These are phyloP conservation scores for Curvularia eragrostidis DNA, from an alignment of 2,329 filamentous ascomycete genomes.

Conservation along the genomic window DNA sequence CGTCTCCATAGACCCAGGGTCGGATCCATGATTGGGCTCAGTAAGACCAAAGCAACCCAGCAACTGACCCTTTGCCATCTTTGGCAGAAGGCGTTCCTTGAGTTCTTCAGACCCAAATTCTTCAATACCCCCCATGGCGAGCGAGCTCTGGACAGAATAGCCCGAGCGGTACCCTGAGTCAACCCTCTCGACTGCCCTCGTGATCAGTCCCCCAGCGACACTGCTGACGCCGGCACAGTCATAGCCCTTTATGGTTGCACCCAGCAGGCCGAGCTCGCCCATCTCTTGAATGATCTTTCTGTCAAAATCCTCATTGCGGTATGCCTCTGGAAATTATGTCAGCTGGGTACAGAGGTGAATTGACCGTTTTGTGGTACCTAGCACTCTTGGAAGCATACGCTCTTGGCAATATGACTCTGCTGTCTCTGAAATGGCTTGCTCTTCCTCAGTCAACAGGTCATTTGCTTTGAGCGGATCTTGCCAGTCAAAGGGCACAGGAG, in stretches of 20 bases:
- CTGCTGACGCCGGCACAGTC: constrained; percentile 87
- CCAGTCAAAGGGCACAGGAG: constrained; percentile 76
- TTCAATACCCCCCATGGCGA: constrained; percentile 92
- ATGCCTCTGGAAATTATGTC: constrained; percentile 67
- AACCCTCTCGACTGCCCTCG: constrained; percentile 86
- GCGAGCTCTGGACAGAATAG: constrained; percentile 90
- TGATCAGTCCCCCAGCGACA: constrained; percentile 88
- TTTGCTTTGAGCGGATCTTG: constrained; percentile 81
- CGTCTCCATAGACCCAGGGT: constrained; percentile 90
- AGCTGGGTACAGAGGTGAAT: constrained; percentile 8
- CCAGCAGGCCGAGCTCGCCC: constrained; percentile 88
- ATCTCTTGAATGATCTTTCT: constrained; percentile 86
- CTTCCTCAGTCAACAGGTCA: constrained; percentile 85
- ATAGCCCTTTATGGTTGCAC: constrained; percentile 85
- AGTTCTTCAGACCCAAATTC: constrained; percentile 87
- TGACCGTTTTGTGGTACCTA: constrained; percentile 64
- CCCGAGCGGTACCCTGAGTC: constrained; percentile 91
- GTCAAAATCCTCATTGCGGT: constrained; percentile 86
- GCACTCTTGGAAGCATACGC: constrained; percentile 79
- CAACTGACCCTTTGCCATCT: constrained; percentile 81
- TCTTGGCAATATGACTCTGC: constrained; percentile 96
- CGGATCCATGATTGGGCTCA: constrained; percentile 91
- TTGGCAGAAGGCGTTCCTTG: constrained; percentile 82
- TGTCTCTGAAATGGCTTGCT: constrained; percentile 86
- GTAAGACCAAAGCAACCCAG: constrained; percentile 89